Evolutionary conservation across 148 eudicot species (phyloP).

Genomic region (Chenopodium berlandieri): DNA sequence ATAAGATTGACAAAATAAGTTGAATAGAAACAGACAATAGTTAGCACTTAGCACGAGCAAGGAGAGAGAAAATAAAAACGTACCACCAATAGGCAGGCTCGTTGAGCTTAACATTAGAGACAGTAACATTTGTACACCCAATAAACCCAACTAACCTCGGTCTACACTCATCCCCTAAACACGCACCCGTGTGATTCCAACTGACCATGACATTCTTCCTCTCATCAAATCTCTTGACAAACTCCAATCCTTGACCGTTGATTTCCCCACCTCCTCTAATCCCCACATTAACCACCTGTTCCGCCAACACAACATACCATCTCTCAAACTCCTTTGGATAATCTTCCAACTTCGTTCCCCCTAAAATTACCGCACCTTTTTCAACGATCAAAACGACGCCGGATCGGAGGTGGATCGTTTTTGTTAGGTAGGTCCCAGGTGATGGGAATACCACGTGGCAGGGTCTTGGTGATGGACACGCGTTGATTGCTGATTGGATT

Average conservation of each 20-base stretch:
- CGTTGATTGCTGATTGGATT: slow-evolving; percentile 91
- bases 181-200: slow-evolving; percentile 79
- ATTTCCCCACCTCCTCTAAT: slow-evolving; percentile 90
- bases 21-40: too few species aligned
- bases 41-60: too few species aligned
- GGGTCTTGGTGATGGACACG: slow-evolving; percentile 42
- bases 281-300: slow-evolving; percentile 73
- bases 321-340: slow-evolving; percentile 45
- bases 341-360: slow-evolving; percentile 63
- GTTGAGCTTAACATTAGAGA: slow-evolving; percentile 49
- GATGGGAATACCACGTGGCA: slow-evolving; percentile 79
- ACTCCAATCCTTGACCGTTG: slow-evolving; percentile 79
- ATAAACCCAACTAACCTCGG: slow-evolving; percentile 86
- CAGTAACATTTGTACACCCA: slow-evolving; percentile 51
- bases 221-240: slow-evolving; percentile 69
- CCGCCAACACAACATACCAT: slow-evolving; percentile 93
- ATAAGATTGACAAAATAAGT: too few species aligned
- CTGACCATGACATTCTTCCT: slow-evolving; percentile 98
- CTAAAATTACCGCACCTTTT: slow-evolving; percentile 52
- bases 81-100: slow-evolving; percentile 97
- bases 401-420: slow-evolving; percentile 59
- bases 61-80: slow-evolving; percentile 20
- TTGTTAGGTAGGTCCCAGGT: slow-evolving; percentile 68
- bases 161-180: slow-evolving; percentile 84
- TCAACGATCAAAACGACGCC: slow-evolving; percentile 63